phyloP scores from a whole-genome alignment of 257 asterid genomes.

The Solanum rostratum region DNA sequence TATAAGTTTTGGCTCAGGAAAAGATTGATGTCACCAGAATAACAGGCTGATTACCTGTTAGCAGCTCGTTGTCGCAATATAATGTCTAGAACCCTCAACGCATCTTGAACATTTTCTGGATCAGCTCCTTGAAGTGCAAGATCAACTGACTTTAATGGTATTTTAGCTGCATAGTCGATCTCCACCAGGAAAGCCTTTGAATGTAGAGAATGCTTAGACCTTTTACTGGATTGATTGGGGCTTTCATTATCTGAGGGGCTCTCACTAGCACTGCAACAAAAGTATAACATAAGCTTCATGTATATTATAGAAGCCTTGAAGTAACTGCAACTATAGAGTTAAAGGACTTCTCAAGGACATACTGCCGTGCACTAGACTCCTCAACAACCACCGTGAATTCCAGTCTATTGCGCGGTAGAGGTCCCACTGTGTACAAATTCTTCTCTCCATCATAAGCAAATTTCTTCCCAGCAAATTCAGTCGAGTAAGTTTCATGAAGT shows the following conservation, averaged over 20 bases:
- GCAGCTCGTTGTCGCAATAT: constrained; percentile 89
- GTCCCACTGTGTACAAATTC: constrained; percentile 65
- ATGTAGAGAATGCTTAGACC: constrained; percentile 41
- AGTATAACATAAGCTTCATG: not conserved
- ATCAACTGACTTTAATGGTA: constrained; percentile 47
- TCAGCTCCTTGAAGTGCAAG: constrained; percentile 68
- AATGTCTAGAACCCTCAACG: constrained; percentile 64
- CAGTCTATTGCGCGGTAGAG: constrained; percentile 51
- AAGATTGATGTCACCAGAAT: not conserved
- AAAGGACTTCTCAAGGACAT: not conserved
- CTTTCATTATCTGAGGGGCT: constrained; percentile 27
- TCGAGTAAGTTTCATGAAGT: constrained; percentile 60
- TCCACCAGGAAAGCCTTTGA: constrained; percentile 52
- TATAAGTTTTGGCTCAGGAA: constrained; percentile 15
- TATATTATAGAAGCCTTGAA: not conserved
- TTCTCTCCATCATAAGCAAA: constrained; percentile 84
- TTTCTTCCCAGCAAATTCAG: constrained; percentile 55
- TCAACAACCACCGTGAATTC: constrained; percentile 62
- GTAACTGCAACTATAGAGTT: not conserved
- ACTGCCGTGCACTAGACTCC: constrained; percentile 55
- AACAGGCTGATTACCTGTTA: constrained; percentile 34
- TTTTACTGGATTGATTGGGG: constrained; percentile 39
- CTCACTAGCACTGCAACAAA: constrained; percentile 19
- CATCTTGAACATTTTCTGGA: constrained; percentile 47
- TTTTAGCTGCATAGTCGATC: constrained; percentile 59